Percentiles rank a stretch among this genome's conserved stretches.
These are phyloP conservation scores for Arthrinium puccinioides DNA, from an alignment of 2,329 filamentous ascomycete genomes.

Conservation along the genomic window DNA sequence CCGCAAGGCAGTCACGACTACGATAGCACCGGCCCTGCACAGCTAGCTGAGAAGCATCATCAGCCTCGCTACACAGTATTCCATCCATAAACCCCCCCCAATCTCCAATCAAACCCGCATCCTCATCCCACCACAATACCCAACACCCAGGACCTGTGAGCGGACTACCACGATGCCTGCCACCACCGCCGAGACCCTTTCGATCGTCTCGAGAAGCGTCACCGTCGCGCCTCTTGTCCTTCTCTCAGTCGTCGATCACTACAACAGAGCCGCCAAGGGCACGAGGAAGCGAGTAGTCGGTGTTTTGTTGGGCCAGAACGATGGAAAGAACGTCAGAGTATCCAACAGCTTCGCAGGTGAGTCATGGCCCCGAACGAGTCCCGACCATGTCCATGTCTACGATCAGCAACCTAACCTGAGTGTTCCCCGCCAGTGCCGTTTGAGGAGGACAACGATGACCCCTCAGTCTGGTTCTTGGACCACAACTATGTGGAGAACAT, in stretches of 20 bases:
- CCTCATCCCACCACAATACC: no score
- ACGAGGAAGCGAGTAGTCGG: slow-evolving; percentile 84
- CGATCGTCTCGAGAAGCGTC: slow-evolving; percentile 88
- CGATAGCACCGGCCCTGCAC: no score
- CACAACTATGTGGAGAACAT: slow-evolving; percentile 99
- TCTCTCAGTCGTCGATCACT: slow-evolving; percentile 96
- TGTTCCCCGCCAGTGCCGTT: slow-evolving; percentile 69
- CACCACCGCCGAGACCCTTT: slow-evolving; percentile 93
- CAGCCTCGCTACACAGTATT: no score
- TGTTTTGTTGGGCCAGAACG: slow-evolving; percentile 89
- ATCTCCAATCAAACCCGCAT: no score
- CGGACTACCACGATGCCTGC: slow-evolving; percentile 66
- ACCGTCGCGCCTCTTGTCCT: slow-evolving; percentile 96
- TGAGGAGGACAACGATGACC: slow-evolving; percentile 97
- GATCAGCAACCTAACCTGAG: slow-evolving; percentile 4
- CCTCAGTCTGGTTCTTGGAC: slow-evolving; percentile 97
- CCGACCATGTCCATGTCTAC: no score
- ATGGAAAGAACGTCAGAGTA: slow-evolving; percentile 91
- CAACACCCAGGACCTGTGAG: no score
- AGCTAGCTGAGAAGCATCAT: no score
- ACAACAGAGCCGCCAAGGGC: slow-evolving; percentile 87
- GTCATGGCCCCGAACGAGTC: no score
- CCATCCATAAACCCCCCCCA: no score
- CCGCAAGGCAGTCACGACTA: no score
- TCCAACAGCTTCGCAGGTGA: slow-evolving; percentile 98